These are phyloP conservation scores for Beauveria sp. DNA, from an alignment of 2,329 filamentous ascomycete genomes.

Conservation along the genomic window DNA sequence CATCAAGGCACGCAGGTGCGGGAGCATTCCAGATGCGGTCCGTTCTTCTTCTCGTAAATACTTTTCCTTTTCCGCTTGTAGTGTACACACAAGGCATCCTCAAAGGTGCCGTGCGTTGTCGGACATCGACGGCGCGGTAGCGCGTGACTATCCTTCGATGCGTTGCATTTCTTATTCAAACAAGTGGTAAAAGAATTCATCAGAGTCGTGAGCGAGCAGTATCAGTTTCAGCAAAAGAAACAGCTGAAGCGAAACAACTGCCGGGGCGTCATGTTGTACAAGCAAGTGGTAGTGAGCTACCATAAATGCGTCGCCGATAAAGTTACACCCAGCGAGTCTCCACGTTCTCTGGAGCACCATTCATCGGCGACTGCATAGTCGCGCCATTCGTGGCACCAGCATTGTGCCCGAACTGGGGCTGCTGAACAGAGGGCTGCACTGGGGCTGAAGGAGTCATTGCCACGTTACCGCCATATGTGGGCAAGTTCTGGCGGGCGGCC, in stretches of 20 bases:
- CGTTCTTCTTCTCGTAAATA: slow-evolving; percentile 8
- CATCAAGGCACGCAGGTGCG: not conserved
- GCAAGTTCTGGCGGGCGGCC: slow-evolving; percentile 26
- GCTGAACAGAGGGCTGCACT: slow-evolving; percentile 12
- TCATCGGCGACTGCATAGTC: slow-evolving; percentile 21
- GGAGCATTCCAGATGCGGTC: not conserved
- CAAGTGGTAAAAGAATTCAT: slow-evolving; percentile 31
- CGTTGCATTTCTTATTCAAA: slow-evolving; percentile 20
- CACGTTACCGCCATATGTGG: slow-evolving; percentile 26
- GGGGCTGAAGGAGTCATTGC: slow-evolving; percentile 25
- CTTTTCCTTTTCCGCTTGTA: slow-evolving; percentile 9
- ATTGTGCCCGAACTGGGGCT: slow-evolving; percentile 10
- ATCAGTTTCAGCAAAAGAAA: slow-evolving; percentile 17
- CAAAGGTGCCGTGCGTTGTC: slow-evolving; percentile 2
- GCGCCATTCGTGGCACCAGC: slow-evolving; percentile 8
- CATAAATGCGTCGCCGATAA: slow-evolving; percentile 17
- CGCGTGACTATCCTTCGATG: slow-evolving; percentile 13
- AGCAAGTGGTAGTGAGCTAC: slow-evolving; percentile 19
- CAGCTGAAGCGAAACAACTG: slow-evolving; percentile 6
- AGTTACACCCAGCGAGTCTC: slow-evolving; percentile 34
- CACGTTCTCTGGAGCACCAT: slow-evolving; percentile 21
- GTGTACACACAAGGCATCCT: slow-evolving; percentile 8
- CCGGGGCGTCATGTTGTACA: slow-evolving; percentile 25
- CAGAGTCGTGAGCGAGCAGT: slow-evolving; percentile 29
- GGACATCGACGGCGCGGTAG: not conserved